These are phyloP conservation scores for Theileria annulata DNA, from an alignment of 169 alveolate genomes.

Conservation along the genomic window DNA sequence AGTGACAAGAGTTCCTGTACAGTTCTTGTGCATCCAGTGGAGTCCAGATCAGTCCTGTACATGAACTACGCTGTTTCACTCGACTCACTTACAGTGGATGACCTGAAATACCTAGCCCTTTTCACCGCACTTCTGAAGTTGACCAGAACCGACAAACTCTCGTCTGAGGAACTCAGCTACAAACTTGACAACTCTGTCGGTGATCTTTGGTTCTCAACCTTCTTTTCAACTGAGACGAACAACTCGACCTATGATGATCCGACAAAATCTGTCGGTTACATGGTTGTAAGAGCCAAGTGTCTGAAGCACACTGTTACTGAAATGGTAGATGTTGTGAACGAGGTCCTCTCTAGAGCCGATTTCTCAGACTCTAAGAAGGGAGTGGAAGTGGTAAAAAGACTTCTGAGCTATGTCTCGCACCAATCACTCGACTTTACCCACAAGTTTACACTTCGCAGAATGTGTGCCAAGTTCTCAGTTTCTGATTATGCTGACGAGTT, in stretches of 20 bases:
- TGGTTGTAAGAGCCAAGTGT: constrained; percentile 68
- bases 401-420: constrained; percentile 53
- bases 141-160: constrained; percentile 66
- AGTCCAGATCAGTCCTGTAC: constrained; percentile 70
- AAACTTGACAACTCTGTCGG: constrained; percentile 69
- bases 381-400: constrained; percentile 68
- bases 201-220: constrained; percentile 49
- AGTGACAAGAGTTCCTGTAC: constrained; percentile 14
- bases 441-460: constrained; percentile 58
- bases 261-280: constrained; percentile 65
- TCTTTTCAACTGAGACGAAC: constrained; percentile 60
- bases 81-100: constrained; percentile 69
- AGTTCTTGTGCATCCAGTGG: constrained; percentile 68
- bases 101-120: constrained; percentile 63
- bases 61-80: constrained; percentile 68
- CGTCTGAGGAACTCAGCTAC: constrained; percentile 74
- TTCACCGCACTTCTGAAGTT: constrained; percentile 64
- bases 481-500: constrained; percentile 69
- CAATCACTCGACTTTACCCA: constrained; percentile 54
- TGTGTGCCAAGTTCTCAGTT: constrained; percentile 62
- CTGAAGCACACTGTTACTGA: constrained; percentile 64
- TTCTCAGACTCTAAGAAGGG: constrained; percentile 71
- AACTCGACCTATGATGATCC: constrained; percentile 55
- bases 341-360: constrained; percentile 62
- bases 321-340: constrained; percentile 68